Percentiles rank a stretch among this genome's conserved stretches.
These are phyloP conservation scores for Microcyclospora pomicola DNA, from an alignment of 2,329 filamentous ascomycete genomes.

Conservation along the genomic window DNA sequence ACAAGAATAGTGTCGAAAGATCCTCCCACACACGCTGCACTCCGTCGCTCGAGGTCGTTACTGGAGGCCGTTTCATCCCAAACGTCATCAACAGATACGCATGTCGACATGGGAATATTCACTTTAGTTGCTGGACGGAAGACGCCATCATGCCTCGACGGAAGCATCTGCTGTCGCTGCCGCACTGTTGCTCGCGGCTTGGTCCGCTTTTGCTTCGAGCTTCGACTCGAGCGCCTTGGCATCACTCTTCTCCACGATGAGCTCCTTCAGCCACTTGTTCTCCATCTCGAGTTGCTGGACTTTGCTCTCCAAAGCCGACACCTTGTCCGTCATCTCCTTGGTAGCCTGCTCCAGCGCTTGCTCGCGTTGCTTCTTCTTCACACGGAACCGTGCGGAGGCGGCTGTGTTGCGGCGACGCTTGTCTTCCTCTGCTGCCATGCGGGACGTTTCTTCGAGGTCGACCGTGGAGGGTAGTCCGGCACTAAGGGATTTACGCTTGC, in stretches of 20 bases:
- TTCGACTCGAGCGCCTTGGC: conserved; percentile 4
- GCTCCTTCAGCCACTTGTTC: conserved; percentile 38
- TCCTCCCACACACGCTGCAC: too few relatives aligned
- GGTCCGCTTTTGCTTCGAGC: too few relatives aligned
- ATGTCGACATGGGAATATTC: too few relatives aligned
- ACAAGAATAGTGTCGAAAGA: too few relatives aligned
- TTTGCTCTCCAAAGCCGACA: conserved; percentile 30
- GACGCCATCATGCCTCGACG: too few relatives aligned
- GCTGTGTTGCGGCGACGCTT: conserved; percentile 41
- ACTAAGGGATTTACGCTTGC: conserved; percentile 32
- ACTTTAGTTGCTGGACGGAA: too few relatives aligned
- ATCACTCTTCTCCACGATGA: conserved; percentile 38
- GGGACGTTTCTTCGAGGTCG: conserved; percentile 32
- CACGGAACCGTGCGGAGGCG: conserved; percentile 38
- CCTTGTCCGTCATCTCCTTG: conserved; percentile 38
- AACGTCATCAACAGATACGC: too few relatives aligned
- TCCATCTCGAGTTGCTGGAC: conserved; percentile 39
- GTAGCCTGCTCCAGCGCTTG: conserved; percentile 37
- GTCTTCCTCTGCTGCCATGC: conserved; percentile 37
- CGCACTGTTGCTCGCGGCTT: too few relatives aligned
- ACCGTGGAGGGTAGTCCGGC: conserved; percentile 18
- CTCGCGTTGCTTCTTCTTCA: conserved; percentile 43
- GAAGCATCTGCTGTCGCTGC: too few relatives aligned
- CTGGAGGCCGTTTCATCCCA: too few relatives aligned
- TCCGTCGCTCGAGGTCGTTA: too few relatives aligned